A percentile compares a stretch with the other conserved stretches of the same genome.
Evolutionary conservation across 1,284 basidiomycete genomes (phyloP).

Genomic region (Afroboletus lepidellus): DNA sequence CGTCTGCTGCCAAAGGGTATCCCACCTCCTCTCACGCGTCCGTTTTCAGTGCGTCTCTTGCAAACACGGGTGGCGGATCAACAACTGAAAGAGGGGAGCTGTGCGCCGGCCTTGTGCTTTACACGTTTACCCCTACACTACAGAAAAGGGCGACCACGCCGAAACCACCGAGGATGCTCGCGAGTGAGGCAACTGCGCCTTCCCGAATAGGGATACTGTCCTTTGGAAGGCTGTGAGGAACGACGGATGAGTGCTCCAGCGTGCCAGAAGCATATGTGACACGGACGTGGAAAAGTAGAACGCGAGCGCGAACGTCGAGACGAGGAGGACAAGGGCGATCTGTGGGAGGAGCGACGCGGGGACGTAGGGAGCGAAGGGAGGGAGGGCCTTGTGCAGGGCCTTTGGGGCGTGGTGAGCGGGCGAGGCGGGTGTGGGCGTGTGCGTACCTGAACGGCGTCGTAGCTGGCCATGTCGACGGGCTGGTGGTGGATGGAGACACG

Average conservation of each 20-base stretch:
- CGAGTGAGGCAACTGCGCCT: conserved; percentile 63
- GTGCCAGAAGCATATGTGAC: conserved; percentile 3
- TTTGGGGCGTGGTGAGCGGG: conserved; percentile 29
- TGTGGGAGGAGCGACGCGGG: conserved; percentile 65
- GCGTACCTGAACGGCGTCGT: conserved; percentile 44
- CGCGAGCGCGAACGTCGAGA: conserved; percentile 72
- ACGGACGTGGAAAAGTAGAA: conserved; percentile 90
- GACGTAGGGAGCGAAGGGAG: conserved; percentile 68
- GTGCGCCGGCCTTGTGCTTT: conserved; percentile 26
- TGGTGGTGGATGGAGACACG: conserved; percentile 3
- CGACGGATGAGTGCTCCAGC: conserved; percentile 9
- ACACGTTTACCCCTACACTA: conserved; percentile 84
- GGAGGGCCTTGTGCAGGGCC: conserved; percentile 51
- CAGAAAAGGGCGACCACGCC: conserved; percentile 88
- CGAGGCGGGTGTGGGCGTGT: neutral
- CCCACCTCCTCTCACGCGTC: conserved; percentile 1
- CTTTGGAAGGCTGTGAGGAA: conserved; percentile 62
- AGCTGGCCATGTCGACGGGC: conserved; percentile 37
- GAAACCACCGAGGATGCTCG: conserved; percentile 78
- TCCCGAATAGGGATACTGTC: conserved; percentile 67
- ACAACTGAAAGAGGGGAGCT: conserved; percentile 47
- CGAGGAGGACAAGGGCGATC: conserved; percentile 71
- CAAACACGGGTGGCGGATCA: conserved; percentile 75
- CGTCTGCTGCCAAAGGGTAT: conserved; percentile 26
- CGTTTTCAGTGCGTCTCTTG: conserved; percentile 60